Percentiles rank a stretch among this genome's conserved stretches.
These are phyloP conservation scores for Fusarium palustre DNA, from an alignment of 2,329 filamentous ascomycete genomes.

Conservation along the genomic window DNA sequence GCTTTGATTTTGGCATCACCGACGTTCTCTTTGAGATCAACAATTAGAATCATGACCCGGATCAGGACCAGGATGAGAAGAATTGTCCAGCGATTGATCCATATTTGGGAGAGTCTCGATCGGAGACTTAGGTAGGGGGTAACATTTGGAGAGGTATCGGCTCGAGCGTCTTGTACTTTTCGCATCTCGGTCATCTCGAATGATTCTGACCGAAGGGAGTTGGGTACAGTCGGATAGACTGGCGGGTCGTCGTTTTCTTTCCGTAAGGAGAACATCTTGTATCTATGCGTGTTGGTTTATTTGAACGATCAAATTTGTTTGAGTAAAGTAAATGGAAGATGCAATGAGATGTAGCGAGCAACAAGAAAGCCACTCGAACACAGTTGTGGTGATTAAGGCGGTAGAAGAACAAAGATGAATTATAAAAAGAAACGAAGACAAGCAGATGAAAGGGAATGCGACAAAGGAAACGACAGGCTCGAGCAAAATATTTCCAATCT, in stretches of 20 bases:
- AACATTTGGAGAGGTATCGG: constrained; percentile 74
- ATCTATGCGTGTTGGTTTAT: constrained; percentile 48
- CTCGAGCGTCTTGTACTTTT: constrained; percentile 49
- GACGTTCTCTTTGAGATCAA: constrained; percentile 78
- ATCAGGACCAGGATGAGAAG: constrained; percentile 87
- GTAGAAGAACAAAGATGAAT: constrained; percentile 29
- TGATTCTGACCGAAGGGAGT: constrained; percentile 54
- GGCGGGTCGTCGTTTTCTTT: constrained; percentile 48
- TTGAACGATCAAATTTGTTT: constrained; percentile 27
- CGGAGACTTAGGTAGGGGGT: constrained; percentile 94
- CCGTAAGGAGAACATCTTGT: constrained; percentile 54
- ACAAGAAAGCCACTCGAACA: constrained; percentile 1
- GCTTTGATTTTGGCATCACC: constrained; percentile 82
- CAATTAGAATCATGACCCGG: constrained; percentile 81
- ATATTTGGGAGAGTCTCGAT: constrained; percentile 91
- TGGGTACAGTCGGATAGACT: constrained; percentile 54
- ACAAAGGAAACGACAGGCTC: constrained; percentile 39
- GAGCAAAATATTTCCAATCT: constrained; percentile 35
- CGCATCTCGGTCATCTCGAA: constrained; percentile 52
- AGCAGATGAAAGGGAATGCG: constrained; percentile 30
- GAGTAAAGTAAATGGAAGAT: constrained; percentile 16
- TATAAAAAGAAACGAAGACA: constrained; percentile 27
- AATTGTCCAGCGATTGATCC: constrained; percentile 98
- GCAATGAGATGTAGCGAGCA: constrained; percentile 7
- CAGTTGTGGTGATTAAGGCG: constrained; percentile 25